Percentiles rank a stretch among this genome's conserved stretches.
These are phyloP conservation scores for Plasmodium falciparum DNA, from an alignment of 169 alveolate species.

Conservation along the genomic window DNA sequence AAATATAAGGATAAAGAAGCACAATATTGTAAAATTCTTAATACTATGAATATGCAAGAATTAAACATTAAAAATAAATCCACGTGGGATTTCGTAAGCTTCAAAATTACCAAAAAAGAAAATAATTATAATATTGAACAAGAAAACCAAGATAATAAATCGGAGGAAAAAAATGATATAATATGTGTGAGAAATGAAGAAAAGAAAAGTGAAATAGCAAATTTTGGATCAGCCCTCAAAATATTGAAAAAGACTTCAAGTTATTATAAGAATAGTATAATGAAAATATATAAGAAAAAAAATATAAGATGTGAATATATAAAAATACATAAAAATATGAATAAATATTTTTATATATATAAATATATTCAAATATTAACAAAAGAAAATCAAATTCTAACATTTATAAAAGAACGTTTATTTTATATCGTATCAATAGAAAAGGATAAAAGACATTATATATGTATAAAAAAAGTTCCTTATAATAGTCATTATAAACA, in stretches of 20 bases:
- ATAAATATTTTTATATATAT: constrained; percentile 36
- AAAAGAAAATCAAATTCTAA: neutral
- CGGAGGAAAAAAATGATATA: neutral
- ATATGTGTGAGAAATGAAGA: neutral
- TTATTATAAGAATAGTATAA: neutral
- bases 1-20: neutral
- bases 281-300: constrained; percentile 9
- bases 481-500: neutral
- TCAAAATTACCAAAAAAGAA: constrained; percentile 12
- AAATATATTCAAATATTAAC: constrained; percentile 3
- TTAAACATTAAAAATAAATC: constrained; percentile 47
- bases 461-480: constrained; percentile 36
- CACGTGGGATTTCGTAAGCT: constrained; percentile 48
- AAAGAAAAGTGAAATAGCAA: neutral
- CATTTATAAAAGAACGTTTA: constrained; percentile 21
- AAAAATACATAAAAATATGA: constrained; percentile 25
- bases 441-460: constrained; percentile 43
- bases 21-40: neutral
- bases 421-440: constrained; percentile 30
- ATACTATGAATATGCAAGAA: constrained; percentile 37
- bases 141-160: neutral
- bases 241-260: neutral
- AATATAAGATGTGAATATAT: constrained; percentile 36
- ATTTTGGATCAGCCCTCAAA: constrained; percentile 7
- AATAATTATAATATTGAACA: neutral